These are phyloP conservation scores for Leucosporidium scottii DNA, from an alignment of 768 basidiomycete genomes.

Conservation along the genomic window DNA sequence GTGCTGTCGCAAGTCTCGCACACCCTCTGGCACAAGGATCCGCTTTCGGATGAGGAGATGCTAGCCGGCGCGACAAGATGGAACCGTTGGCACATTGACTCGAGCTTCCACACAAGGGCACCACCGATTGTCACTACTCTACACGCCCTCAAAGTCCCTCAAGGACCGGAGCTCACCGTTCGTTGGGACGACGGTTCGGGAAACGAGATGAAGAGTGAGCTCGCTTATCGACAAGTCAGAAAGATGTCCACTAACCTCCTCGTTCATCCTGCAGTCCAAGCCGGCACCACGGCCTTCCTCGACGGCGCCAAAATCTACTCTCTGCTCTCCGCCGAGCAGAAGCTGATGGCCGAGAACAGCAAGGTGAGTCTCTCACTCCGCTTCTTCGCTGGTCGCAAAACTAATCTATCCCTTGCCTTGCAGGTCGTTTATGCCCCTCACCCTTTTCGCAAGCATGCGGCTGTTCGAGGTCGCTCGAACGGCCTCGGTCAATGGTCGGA, in stretches of 20 bases:
- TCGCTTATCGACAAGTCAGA: too few species aligned
- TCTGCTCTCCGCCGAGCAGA: not conserved
- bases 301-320: not conserved
- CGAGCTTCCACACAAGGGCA: too few species aligned
- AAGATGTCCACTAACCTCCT: too few species aligned
- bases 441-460: not conserved
- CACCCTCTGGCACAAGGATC: not conserved
- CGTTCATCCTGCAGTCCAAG: not conserved
- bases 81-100: too few species aligned
- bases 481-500: not conserved
- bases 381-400: too few species aligned
- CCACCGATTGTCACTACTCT: constrained; percentile 4
- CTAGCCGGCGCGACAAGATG: too few species aligned
- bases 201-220: not conserved
- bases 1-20: constrained; percentile 2
- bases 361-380: not conserved
- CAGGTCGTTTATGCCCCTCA: constrained; percentile 6
- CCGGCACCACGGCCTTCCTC: constrained; percentile 1
- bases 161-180: not conserved
- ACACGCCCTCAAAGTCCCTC: not conserved
- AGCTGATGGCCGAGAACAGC: not conserved
- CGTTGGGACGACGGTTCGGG: constrained; percentile 8
- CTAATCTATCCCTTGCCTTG: too few species aligned
- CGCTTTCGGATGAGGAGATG: too few species aligned
- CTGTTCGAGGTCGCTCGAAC: not conserved